Base-by-base conservation (phyloP, 148 eudicot genomes). In the Arctostaphylos glauca region DNA sequence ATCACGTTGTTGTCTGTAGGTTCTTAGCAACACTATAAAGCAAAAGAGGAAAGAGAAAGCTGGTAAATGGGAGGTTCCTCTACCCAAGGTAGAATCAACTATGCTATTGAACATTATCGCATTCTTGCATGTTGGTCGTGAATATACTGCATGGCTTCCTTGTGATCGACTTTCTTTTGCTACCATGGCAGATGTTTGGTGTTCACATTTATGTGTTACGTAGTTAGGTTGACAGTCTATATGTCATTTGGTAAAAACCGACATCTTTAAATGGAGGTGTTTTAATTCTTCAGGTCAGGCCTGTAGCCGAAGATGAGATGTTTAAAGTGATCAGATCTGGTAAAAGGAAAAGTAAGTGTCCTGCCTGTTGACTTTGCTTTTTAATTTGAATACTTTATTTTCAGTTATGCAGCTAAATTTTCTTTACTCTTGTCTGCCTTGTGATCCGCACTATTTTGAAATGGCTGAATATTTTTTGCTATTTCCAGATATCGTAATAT, bases 271-370 rank as follows among this genome's bases (percentile, higher is more conserved):
- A 23, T 66, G 43, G 71, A 66, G 71, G 43, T 66, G 71, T 66
- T 66, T 66, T 12, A 66, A 66, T 66, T 66, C 71, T 86, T 54
- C 94, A 96, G 99, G 99, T 96, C 80, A 91, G 98, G 86, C 98
- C 98, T 78, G 97, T 96, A 82, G 97, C 98, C 86, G 97, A 96
- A 90, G 99, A 94, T 87, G 99, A 96, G 90, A 96, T 96, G 98
- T 96, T 96, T 60, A 94, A 90, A 88, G 98, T 96, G 80, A 88
- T 96, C 77, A 92, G 94, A 85, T 59, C 95, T 25, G 98, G 98
- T 5, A 94, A 94, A 92, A 85, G 98, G 72, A 96, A 96, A 85
- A 92, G 98, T 95, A 88, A 90, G 97, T 94, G 80, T 88, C 71
- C 59, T 76, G 5, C 23, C 15, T 46, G 18, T 70, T 41, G 31